These are phyloP conservation scores for Coccomyxa sp. DNA, from an alignment of 139 green algal genomes.

Conservation along the genomic window DNA sequence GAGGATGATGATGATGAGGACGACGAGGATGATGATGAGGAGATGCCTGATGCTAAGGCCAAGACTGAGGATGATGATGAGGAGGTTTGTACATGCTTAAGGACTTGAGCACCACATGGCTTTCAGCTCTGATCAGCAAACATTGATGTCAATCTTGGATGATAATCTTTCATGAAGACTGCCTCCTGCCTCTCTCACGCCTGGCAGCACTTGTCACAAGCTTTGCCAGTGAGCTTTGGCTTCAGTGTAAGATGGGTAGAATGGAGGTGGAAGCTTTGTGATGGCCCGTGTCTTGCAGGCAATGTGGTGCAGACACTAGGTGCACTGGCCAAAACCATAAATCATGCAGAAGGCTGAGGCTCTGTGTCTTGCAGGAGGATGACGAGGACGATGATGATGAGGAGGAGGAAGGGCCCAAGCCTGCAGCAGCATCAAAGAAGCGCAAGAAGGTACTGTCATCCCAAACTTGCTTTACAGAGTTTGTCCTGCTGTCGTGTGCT, in stretches of 20 bases:
- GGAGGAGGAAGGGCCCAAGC: neutral
- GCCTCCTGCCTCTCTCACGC: too few relatives aligned
- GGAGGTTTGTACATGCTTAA: neutral
- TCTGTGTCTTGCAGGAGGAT: neutral
- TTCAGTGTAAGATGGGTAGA: neutral
- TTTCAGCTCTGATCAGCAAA: neutral
- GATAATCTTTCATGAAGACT: too few relatives aligned
- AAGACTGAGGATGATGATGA: neutral
- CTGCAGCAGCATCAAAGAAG: conserved; percentile 7
- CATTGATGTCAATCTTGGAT: too few relatives aligned
- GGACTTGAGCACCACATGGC: neutral
- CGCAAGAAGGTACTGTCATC: neutral
- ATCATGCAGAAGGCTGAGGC: too few relatives aligned
- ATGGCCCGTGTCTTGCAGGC: too few relatives aligned
- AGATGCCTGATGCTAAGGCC: neutral
- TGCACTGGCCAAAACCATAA: too few relatives aligned
- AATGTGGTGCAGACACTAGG: too few relatives aligned
- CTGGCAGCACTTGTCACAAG: too few relatives aligned
- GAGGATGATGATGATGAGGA: conserved; percentile 1
- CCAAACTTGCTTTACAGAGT: neutral
- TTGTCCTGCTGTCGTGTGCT: neutral
- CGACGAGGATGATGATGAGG: neutral
- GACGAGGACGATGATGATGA: conserved; percentile 1
- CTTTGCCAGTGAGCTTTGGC: neutral
- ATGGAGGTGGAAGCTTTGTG: too few relatives aligned